phyloP scores from a whole-genome alignment of 495 filamentous ascomycete genomes.

The Xeromyces bisporus region DNA sequence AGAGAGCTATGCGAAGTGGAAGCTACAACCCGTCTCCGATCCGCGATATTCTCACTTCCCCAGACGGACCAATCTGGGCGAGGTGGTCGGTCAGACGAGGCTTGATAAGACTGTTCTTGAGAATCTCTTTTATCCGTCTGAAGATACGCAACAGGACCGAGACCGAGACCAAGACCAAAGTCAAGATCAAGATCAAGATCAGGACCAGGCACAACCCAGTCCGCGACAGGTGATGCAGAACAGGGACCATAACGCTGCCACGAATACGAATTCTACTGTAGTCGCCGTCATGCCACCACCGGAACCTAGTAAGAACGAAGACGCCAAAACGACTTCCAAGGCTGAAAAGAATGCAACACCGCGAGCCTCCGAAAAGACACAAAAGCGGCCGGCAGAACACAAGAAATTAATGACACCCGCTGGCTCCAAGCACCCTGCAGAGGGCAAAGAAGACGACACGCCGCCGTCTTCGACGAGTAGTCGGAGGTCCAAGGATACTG shows the following conservation, averaged over 20 bases:
- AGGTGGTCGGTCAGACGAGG: constrained; percentile 75
- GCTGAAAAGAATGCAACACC: constrained; percentile 14
- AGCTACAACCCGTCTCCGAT: constrained; percentile 46
- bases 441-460: constrained; percentile 75
- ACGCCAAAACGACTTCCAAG: neutral
- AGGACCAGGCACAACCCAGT: constrained; percentile 4
- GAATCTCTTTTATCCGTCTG: constrained; percentile 33
- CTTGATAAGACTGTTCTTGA: constrained; percentile 41
- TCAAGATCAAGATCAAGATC: no score
- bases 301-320: constrained; percentile 7
- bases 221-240: constrained; percentile 17
- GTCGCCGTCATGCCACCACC: constrained; percentile 9
- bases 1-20: constrained; percentile 84
- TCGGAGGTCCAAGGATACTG: constrained; percentile 74
- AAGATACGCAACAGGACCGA: constrained; percentile 6
- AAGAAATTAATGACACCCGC: constrained; percentile 31
- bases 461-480: constrained; percentile 64
- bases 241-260: constrained; percentile 19
- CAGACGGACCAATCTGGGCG: constrained; percentile 71
- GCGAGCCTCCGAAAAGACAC: constrained; percentile 12
- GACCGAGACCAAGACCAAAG: no score
- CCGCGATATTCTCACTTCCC: constrained; percentile 71
- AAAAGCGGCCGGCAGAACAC: constrained; percentile 10
- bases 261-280: constrained; percentile 2
- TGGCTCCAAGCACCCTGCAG: constrained; percentile 19